Conservation (phyloP, 768 basidiomycete genomes). For the Xanthoconium stramineum region DNA sequence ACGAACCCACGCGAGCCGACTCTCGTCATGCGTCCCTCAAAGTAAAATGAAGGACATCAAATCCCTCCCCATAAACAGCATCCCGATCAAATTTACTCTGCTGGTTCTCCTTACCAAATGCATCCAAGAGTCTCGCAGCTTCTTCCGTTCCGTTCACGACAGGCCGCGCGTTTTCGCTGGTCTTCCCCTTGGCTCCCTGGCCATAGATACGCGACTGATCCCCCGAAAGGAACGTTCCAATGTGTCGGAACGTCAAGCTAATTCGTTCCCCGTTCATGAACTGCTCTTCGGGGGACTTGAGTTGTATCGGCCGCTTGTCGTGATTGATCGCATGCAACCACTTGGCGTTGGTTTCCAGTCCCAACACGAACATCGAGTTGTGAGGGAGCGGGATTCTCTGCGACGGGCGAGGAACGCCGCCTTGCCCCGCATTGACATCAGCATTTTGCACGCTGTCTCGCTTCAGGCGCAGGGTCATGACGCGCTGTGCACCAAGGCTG, state of each 20-base stretch:
- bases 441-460: conserved; percentile 37
- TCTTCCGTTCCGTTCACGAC: conserved; percentile 53
- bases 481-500: conserved; percentile 72
- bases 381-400: conserved; percentile 75
- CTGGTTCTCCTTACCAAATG: conserved; percentile 76
- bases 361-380: conserved; percentile 82
- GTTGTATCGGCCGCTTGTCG: conserved; percentile 60
- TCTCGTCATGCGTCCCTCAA: conserved; percentile 16
- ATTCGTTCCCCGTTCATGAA: conserved; percentile 62
- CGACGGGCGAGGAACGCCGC: conserved; percentile 34
- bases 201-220: conserved; percentile 61
- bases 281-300: conserved; percentile 56
- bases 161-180: conserved; percentile 46
- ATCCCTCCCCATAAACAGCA: conserved; percentile 59
- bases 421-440: neutral
- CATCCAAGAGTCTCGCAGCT: conserved; percentile 47
- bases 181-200: conserved; percentile 69
- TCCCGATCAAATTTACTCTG: conserved; percentile 71
- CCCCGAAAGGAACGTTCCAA: conserved; percentile 67
- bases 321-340: conserved; percentile 78
- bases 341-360: conserved; percentile 63
- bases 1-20: conserved; percentile 6
- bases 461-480: conserved; percentile 73
- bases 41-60: conserved; percentile 62
- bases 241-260: conserved; percentile 75